Evolutionary conservation across 1,284 basidiomycete species (phyloP).

Genomic region (Cerioporus squamosus): DNA sequence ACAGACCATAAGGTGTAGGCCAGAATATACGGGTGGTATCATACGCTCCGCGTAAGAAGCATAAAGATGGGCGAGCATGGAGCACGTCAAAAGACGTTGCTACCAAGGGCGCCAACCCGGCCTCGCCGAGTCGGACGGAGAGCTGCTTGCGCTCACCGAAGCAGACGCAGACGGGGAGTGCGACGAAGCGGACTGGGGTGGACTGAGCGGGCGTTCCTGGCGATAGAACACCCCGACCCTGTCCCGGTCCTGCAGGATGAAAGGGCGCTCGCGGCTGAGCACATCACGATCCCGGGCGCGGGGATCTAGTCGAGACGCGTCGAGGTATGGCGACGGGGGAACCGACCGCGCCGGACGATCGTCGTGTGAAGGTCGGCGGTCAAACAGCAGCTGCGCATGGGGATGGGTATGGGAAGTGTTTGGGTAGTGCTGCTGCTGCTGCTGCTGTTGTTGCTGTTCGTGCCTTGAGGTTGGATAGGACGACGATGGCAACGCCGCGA

Average conservation of each 20-base stretch:
- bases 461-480: conserved; percentile 6
- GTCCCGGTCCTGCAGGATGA: not conserved
- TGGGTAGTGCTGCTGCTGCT: not conserved
- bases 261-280: conserved; percentile 2
- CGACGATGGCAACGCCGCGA: conserved; percentile 19
- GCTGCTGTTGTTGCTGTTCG: not conserved
- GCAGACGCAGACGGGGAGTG: conserved; percentile 3
- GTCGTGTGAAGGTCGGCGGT: conserved; percentile 11
- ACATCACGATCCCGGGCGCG: too few species aligned
- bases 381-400: not conserved
- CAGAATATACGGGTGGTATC: not conserved
- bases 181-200: conserved; percentile 17
- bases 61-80: not conserved
- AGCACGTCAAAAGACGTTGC: not conserved
- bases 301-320: not conserved
- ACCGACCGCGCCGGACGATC: conserved; percentile 18
- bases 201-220: conserved; percentile 17
- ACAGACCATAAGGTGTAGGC: not conserved
- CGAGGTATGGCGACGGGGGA: conserved; percentile 17
- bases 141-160: not conserved
- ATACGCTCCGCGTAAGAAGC: not conserved
- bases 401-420: not conserved
- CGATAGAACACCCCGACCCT: too few species aligned
- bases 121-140: conserved; percentile 39
- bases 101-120: conserved; percentile 26